These are phyloP conservation scores for Sesbania bispinosa DNA, from an alignment of 306 rosid species.

Conservation along the genomic window DNA sequence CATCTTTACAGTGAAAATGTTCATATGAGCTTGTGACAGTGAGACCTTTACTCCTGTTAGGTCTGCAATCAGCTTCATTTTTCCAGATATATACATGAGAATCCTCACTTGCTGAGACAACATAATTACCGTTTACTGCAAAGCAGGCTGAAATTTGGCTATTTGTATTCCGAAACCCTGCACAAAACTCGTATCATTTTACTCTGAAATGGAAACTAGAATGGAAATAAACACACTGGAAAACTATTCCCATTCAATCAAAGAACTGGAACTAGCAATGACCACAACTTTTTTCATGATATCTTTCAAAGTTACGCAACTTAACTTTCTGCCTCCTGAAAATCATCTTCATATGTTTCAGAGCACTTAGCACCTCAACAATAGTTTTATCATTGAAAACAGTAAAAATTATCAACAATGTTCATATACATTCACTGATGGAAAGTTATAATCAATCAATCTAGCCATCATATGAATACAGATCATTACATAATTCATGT, in stretches of 20 bases:
- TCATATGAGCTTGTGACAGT: conserved; percentile 68
- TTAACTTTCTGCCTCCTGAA: not conserved
- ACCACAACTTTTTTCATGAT: not conserved
- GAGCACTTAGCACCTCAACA: not conserved
- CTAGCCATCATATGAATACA: not conserved
- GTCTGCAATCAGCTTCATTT: conserved; percentile 89
- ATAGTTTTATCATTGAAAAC: not conserved
- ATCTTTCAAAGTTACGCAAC: not conserved
- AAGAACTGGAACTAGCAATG: not conserved
- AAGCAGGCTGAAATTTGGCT: conserved; percentile 87
- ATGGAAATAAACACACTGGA: conserved; percentile 19
- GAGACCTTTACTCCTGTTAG: conserved; percentile 75
- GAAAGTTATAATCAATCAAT: not conserved
- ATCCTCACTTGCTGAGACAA: conserved; percentile 95
- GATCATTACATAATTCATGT: not conserved
- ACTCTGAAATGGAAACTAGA: too few relatives aligned
- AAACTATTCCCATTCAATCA: not conserved
- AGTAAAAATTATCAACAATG: not conserved
- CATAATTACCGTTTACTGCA: conserved; percentile 71
- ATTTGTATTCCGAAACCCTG: conserved; percentile 86
- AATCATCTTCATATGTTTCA: not conserved
- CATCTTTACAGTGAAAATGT: conserved; percentile 93
- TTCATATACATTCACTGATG: not conserved
- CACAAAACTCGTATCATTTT: conserved; percentile 32
- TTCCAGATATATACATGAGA: conserved; percentile 93